Evolutionary conservation across 2,329 filamentous ascomycete species (phyloP).

Genomic region (Monosporascus sp.): DNA sequence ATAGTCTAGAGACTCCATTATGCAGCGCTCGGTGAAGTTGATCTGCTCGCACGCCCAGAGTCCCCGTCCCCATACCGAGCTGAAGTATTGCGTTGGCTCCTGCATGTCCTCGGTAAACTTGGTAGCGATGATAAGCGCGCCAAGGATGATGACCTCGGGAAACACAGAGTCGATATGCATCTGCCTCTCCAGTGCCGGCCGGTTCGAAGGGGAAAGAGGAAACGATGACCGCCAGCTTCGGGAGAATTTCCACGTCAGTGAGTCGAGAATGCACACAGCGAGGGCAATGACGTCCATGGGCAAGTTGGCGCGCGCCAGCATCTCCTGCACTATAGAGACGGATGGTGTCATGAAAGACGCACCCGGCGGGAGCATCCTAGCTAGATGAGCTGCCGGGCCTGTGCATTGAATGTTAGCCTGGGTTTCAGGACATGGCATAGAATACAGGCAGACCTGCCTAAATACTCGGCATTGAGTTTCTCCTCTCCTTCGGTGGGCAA

Average conservation of each 20-base stretch:
- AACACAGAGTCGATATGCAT: conserved; percentile 57
- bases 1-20: conserved; percentile 61
- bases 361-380: conserved; percentile 59
- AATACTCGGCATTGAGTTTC: conserved; percentile 34
- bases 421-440: conserved; percentile 9
- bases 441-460: conserved; percentile 29
- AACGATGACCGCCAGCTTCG: conserved; percentile 57
- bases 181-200: conserved; percentile 30
- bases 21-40: conserved; percentile 57
- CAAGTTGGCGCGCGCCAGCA: conserved; percentile 53
- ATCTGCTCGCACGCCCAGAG: conserved; percentile 58
- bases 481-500: conserved; percentile 40
- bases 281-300: conserved; percentile 59
- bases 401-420: conserved; percentile 8
- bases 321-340: conserved; percentile 52
- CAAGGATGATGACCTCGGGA: conserved; percentile 59
- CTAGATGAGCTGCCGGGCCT: conserved; percentile 62
- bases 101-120: conserved; percentile 61
- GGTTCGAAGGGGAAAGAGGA: conserved; percentile 35
- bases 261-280: conserved; percentile 62
- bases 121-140: conserved; percentile 57
- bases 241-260: conserved; percentile 57
- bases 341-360: conserved; percentile 57
- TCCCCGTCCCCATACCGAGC: conserved; percentile 46
- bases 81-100: conserved; percentile 48